Percentiles rank a stretch among this genome's conserved stretches.
These are phyloP conservation scores for Xylaria sp. DNA, from an alignment of 2,329 filamentous ascomycete genomes.

Conservation along the genomic window DNA sequence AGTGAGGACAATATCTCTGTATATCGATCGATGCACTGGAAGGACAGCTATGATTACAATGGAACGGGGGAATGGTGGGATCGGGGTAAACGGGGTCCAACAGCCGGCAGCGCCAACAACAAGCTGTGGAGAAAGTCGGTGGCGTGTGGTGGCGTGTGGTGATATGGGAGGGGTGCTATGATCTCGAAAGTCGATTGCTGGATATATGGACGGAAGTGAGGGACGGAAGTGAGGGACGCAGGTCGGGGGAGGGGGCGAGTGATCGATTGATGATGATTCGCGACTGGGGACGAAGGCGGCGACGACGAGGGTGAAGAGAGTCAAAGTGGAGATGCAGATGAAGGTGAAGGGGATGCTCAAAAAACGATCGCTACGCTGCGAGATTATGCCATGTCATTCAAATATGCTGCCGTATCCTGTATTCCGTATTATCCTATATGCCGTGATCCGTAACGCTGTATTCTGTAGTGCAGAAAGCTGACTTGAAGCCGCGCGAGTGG, in stretches of 20 bases:
- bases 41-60: neutral
- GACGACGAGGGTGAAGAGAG: neutral
- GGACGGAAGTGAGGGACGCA: conserved; percentile 1
- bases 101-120: neutral
- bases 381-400: conserved; percentile 27
- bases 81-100: neutral
- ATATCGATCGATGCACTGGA: neutral
- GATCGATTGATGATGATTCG: neutral
- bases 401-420: conserved; percentile 1
- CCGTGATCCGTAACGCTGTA: neutral
- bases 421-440: neutral
- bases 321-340: neutral
- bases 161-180: neutral
- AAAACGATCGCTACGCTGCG: conserved; percentile 19
- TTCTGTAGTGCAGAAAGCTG: neutral
- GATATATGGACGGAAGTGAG: conserved; percentile 7
- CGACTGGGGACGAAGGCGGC: too few species aligned
- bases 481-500: neutral
- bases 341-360: neutral
- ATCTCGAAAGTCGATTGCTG: neutral
- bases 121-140: neutral
- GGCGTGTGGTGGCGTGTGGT: neutral
- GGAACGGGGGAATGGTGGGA: neutral
- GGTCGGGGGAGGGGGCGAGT: neutral
- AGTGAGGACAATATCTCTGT: neutral